Evolutionary conservation across 805 yeast genomes (phyloP).

Genomic region (Myxozyma vanderwaltii): DNA sequence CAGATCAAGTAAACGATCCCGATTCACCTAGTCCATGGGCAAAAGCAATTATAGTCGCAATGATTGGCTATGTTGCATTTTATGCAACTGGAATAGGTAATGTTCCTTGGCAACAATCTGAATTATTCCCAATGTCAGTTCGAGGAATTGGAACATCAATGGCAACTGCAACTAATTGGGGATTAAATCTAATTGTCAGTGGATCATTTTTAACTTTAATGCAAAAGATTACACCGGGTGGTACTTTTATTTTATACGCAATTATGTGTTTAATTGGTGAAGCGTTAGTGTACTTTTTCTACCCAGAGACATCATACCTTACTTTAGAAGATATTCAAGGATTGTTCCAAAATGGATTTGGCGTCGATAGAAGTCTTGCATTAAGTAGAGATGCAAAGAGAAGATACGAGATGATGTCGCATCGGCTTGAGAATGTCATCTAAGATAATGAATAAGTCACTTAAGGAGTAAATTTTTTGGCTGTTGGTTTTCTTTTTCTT

Average conservation of each 20-base stretch:
- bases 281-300: constrained; percentile 74
- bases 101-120: constrained; percentile 98
- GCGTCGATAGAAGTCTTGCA: constrained; percentile 64
- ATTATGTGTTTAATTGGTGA: constrained; percentile 73
- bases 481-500: background rate
- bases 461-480: too few species aligned
- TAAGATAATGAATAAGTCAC: too few species aligned
- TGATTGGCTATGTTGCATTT: constrained; percentile 83
- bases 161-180: constrained; percentile 94
- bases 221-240: constrained; percentile 88
- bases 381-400: constrained; percentile 50
- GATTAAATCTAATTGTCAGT: constrained; percentile 87
- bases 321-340: constrained; percentile 89
- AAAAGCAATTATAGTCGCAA: constrained; percentile 75
- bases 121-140: constrained; percentile 88
- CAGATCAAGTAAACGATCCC: constrained; percentile 56
- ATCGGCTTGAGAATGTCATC: too few species aligned
- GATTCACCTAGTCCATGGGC: constrained; percentile 61
- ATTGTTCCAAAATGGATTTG: constrained; percentile 81
- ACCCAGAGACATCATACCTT: constrained; percentile 90
- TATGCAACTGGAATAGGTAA: constrained; percentile 96
- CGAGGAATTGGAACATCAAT: constrained; percentile 89
- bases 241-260: constrained; percentile 89
- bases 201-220: constrained; percentile 93
- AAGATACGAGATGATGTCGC: constrained; percentile 3